phyloP scores from a whole-genome alignment of 2,329 filamentous ascomycete species.

The Hawksworthiomyces lignivorus region DNA sequence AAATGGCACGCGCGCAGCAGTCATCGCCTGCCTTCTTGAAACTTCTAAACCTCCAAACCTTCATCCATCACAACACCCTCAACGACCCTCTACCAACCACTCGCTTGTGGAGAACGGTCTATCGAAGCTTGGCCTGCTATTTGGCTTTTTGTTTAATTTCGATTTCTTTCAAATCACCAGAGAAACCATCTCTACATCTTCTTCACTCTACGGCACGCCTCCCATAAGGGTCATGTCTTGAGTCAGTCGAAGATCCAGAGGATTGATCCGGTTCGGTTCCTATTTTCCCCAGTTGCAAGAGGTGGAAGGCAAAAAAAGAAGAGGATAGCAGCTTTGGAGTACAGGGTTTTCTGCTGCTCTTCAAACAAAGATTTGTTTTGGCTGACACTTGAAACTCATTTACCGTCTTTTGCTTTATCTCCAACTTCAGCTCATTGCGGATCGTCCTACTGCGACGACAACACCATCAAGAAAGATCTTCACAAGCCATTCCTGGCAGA shows the following conservation, averaged over 20 bases:
- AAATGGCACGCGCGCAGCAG: no score
- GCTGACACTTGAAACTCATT: constrained; percentile 11
- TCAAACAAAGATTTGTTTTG: constrained; percentile 5
- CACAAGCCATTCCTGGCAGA: not conserved
- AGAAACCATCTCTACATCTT: no score
- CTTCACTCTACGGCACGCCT: not conserved
- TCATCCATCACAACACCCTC: no score
- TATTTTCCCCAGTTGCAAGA: constrained; percentile 4
- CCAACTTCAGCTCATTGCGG: constrained; percentile 7
- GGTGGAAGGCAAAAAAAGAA: not conserved
- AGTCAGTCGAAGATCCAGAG: constrained; percentile 18
- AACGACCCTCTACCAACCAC: no score
- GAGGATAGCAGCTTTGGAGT: no score
- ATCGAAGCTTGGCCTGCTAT: not conserved
- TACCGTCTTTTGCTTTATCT: constrained; percentile 18
- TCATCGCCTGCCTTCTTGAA: no score
- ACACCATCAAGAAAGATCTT: not conserved
- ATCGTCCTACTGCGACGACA: constrained; percentile 15
- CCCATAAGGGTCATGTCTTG: constrained; percentile 15
- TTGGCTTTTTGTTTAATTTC: not conserved
- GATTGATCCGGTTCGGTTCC: constrained; percentile 23
- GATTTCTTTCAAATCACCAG: no score
- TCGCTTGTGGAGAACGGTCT: no score
- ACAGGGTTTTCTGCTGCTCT: no score
- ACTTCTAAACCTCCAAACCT: no score